Evolutionary conservation across 805 yeast genomes (phyloP).

Genomic region (Pichia thaimueangensis): DNA sequence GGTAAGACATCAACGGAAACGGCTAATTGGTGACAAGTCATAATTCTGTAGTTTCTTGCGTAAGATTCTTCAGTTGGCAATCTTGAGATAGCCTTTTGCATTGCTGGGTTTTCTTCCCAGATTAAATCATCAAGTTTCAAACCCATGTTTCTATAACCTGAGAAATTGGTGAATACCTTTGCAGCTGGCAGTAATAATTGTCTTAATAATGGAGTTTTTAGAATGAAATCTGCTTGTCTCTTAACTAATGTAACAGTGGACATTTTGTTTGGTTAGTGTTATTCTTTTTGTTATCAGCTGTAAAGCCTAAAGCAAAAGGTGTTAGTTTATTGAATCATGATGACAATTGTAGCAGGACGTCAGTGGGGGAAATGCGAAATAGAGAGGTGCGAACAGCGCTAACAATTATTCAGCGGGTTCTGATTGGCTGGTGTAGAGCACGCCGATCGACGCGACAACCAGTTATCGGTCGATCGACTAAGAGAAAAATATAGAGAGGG

Average conservation of each 20-base stretch:
- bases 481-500: no score
- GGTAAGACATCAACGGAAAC: slow-evolving; percentile 84
- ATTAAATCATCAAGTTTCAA: slow-evolving; percentile 84
- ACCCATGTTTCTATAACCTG: slow-evolving; percentile 96
- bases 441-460: no score
- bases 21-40: slow-evolving; percentile 86
- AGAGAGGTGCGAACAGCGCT: no score
- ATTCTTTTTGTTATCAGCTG: no score
- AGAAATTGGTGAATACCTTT: slow-evolving; percentile 57
- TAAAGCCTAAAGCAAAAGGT: no score
- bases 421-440: no score
- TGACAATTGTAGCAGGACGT: no score
- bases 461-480: no score
- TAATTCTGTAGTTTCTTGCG: slow-evolving; percentile 86
- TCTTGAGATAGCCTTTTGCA: slow-evolving; percentile 84
- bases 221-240: slow-evolving; percentile 70
- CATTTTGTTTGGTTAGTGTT: slow-evolving; percentile 30
- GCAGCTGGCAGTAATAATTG: slow-evolving; percentile 77
- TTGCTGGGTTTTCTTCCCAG: slow-evolving; percentile 77
- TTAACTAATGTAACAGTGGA: slow-evolving; percentile 62
- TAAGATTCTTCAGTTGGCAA: slow-evolving; percentile 78
- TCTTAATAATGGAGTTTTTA: slow-evolving; percentile 72
- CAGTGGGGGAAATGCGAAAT: no score
- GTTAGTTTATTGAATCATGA: neutral
- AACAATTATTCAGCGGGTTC: no score